Evolutionary conservation across 345 rosid genomes (phyloP), one percentile per base, ranked within the genome.

Genomic region (Dipteronia sinensis): DNA sequence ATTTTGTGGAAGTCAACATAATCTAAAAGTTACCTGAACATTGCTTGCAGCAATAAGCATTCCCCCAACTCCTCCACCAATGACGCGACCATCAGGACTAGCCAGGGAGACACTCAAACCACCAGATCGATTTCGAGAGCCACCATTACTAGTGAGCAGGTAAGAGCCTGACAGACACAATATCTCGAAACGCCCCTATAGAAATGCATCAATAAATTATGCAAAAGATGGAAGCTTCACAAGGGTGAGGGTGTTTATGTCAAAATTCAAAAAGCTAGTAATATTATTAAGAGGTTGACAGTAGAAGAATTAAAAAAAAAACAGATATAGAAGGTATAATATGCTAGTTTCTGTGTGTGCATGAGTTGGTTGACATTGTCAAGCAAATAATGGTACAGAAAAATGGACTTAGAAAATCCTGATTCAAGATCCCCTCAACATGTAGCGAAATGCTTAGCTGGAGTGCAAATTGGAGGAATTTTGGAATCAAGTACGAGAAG

Each of bases 41-140:
- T 92, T 91, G 75, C 90, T 88, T 44, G 95, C 98, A 22, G 99
- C 98, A 74, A 94, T 90, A 63, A 96, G 97, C 86, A 92, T 83
- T 58, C 97, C 99, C 22, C 97, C 93, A 63, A 94, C 93, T 40
- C 92, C 93, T 76, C 99, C 99, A 19, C 99, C 99, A 74, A 96
- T 88, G 79, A 96, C 95, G 23, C 89, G 95, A 13, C 99, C 99
- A 76, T 94, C 97, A 0, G 98, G 95, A 78, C 97, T 91, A 66
- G 98, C 98, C 71, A 96, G 93, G 25, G 97, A 94, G 76, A 92
- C 93, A 77, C 94, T 92, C 44, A 96, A 82, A 77, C 92, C 92
- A 67, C 95, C 99, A 73, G 85, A 82, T 85, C 88, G 86, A 72
- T 90, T 82, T 66, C 81, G 88, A 29, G 90, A 78, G 53, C 93